Evolutionary conservation across 169 alveolate genomes (phyloP).

Genomic region (Plasmodium reichenowi): DNA sequence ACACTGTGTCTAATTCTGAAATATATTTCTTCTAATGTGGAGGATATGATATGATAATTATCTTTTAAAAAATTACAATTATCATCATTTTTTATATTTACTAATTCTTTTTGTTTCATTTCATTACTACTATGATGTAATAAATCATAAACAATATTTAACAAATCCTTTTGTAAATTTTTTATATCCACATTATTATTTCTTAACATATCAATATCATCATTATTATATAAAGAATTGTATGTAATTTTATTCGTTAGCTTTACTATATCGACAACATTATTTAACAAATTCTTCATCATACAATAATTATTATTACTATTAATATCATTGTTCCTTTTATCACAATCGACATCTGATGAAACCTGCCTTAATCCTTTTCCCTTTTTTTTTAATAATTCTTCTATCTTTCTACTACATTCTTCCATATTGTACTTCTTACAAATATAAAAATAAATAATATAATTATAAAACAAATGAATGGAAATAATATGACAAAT

Average conservation of each 20-base stretch:
- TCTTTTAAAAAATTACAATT: slow-evolving; percentile 8
- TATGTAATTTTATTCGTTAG: slow-evolving; percentile 34
- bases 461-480: background rate
- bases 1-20: slow-evolving; percentile 12
- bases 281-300: slow-evolving; percentile 38
- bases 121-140: slow-evolving; percentile 32
- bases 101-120: slow-evolving; percentile 2
- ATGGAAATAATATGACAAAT: background rate
- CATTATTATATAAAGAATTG: slow-evolving; percentile 43
- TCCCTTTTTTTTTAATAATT: slow-evolving; percentile 17
- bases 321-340: background rate
- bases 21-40: slow-evolving; percentile 34
- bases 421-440: slow-evolving; percentile 32
- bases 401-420: slow-evolving; percentile 49
- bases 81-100: background rate
- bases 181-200: slow-evolving; percentile 37
- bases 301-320: slow-evolving; percentile 23
- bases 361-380: too few relatives aligned
- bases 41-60: slow-evolving; percentile 44
- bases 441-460: background rate
- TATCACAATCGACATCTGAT: background rate
- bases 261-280: slow-evolving; percentile 60
- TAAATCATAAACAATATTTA: slow-evolving; percentile 44
- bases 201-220: slow-evolving; percentile 9
- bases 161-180: slow-evolving; percentile 31